Base-by-base conservation (phyloP, 176 grass and related monocot genomes). In the Oryza glaberrima region DNA sequence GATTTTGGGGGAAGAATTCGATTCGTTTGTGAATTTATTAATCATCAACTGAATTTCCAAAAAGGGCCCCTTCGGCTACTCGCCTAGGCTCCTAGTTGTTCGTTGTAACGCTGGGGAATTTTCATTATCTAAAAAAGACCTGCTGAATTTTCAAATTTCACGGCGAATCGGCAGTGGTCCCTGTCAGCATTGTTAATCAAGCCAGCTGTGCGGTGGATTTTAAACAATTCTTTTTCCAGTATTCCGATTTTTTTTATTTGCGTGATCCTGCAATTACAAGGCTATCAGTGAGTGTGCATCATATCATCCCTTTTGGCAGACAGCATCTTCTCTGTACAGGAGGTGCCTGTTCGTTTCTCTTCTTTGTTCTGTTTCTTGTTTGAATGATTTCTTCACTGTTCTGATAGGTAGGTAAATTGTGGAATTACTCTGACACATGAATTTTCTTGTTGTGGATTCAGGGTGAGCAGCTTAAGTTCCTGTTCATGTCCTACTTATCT, bases 141-240 rank as follows among this genome's bases (percentile, higher is more conserved):
- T 51, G 49, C 9, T 13, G 64, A 63, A 69, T 70, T 90, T 90
- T 79, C 69, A 65, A 83, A 64, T 20, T 90, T 70, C 77, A 78
- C 20, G 5, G 36, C 34, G n/a, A 73, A 90, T 86, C 79, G 41
- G 69, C 72, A 25, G 76, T 65, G 75, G 84, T 84, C 84, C 80
- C 84, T 76, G 86, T 80, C 80, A 80, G 70, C 84, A 87, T 87
- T 87, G 81, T 67, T 64, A 79, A 86, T 22, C 25, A 58, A 65
- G 76, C 63, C 81, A 84, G 81, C 89, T 87, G 76, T 26, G 80
- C 13, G 69, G 71, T 48, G 19, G 52, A 76, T 84, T 87, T 79
- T 65, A 76, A 70, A 78, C 63, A 83, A 65, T 40, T 64, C 8
- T 87, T 83, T 78, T 73, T 47, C 36, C 28, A 83, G 64, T 69